Evolutionary conservation across 768 basidiomycete genomes (phyloP), one percentile per base, ranked within the genome.

Genomic region (Cystobasidium tubakii): DNA sequence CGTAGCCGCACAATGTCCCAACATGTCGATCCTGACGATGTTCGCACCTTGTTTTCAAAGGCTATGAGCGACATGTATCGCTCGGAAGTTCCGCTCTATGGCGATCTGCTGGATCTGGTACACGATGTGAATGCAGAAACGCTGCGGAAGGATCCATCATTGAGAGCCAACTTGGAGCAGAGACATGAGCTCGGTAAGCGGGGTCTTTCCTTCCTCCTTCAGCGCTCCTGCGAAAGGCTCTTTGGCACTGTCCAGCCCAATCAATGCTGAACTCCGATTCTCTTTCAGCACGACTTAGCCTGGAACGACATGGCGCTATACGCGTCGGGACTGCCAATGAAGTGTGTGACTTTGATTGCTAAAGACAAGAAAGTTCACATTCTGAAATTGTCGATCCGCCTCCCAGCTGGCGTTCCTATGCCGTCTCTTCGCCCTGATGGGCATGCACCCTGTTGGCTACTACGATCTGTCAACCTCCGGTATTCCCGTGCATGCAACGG

Each of bases 291-390:
- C 77, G 80, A n/a, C 65, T 81, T 2, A 65, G 66, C 9, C 76
- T 79, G 1, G 80, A 81, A 69, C 72, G 80, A 62, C 80, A 81
- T 53, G 80, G 80, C 15, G 80, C 80, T 1, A 81, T 81, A 57
- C 77, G 80, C 17, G 73, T 81, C 0, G 80, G 80, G 0, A 79
- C 70, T 9, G 65, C 77, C 1, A 27, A 69, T 17, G 80, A 81
- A 63, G 57, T 60, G 33, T 6, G 33, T 60, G 39, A 39, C 15
- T 6, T 54, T 54, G 53, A n/a, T n/a, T n/a, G 53, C 7, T 54
- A 6, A 4, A 29, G 21, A 7, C 7, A n/a, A n/a, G 6, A 54
- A n/a, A 54, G 53, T n/a, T n/a, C n/a, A n/a, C n/a, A n/a, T n/a
- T n/a, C n/a, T n/a, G n/a, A n/a, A n/a, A 6, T 6, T 19, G 21